These are phyloP conservation scores for Hemisphaericaspora lyxosophila DNA, from an alignment of 1,139 yeast species.

Conservation along the genomic window DNA sequence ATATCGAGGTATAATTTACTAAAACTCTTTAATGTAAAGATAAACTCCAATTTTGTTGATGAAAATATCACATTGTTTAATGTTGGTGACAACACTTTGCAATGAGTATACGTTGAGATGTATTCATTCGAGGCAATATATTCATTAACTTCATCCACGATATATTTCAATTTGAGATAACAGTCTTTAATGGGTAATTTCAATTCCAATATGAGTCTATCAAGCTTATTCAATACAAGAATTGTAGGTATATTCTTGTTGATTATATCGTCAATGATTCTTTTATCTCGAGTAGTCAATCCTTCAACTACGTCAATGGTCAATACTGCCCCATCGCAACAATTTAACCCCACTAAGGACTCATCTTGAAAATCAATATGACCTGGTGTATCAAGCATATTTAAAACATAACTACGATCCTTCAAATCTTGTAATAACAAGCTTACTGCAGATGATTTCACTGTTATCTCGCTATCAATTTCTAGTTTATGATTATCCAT, in stretches of 20 bases:
- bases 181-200: constrained; percentile 74
- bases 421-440: constrained; percentile 56
- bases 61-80: constrained; percentile 71
- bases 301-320: constrained; percentile 91
- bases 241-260: constrained; percentile 50
- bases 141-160: constrained; percentile 64
- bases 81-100: constrained; percentile 56
- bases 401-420: constrained; percentile 58
- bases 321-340: constrained; percentile 65
- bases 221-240: constrained; percentile 78
- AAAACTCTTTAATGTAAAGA: constrained; percentile 69
- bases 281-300: constrained; percentile 52
- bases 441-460: constrained; percentile 64
- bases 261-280: constrained; percentile 50
- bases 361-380: constrained; percentile 85
- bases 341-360: constrained; percentile 52
- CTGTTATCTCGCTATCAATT: constrained; percentile 65
- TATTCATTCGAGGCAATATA: constrained; percentile 38
- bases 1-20: constrained; percentile 50
- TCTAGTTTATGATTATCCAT: constrained; percentile 75
- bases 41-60: constrained; percentile 59
- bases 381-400: constrained; percentile 86
- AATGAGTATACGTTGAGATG: constrained; percentile 25
- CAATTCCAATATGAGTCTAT: constrained; percentile 75
- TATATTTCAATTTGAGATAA: constrained; percentile 61